Evolutionary conservation across 805 yeast genomes (phyloP).

Genomic region (Ascoidea tarda): DNA sequence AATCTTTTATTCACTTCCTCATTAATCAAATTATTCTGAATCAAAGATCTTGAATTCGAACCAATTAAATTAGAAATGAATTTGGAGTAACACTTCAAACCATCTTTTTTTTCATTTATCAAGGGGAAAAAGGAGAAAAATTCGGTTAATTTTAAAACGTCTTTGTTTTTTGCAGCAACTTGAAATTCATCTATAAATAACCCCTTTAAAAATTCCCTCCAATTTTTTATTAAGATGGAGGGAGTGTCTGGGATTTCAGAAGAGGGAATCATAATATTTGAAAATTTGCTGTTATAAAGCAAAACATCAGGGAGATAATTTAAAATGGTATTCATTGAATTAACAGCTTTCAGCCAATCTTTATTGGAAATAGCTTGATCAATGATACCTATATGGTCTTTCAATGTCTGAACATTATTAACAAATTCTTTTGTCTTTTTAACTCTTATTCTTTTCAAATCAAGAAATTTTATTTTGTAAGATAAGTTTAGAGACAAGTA

Average conservation of each 20-base stretch:
- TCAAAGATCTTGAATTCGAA: slow-evolving; percentile 43
- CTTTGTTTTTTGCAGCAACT: slow-evolving; percentile 49
- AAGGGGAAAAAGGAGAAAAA: slow-evolving; percentile 83
- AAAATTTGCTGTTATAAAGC: slow-evolving; percentile 49
- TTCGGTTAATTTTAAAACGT: slow-evolving; percentile 58
- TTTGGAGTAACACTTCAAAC: slow-evolving; percentile 68
- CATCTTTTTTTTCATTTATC: slow-evolving; percentile 56
- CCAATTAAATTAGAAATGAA: slow-evolving; percentile 80
- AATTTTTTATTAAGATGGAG: slow-evolving; percentile 32
- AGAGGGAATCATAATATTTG: slow-evolving; percentile 73
- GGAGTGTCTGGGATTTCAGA: slow-evolving; percentile 79
- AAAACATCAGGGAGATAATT: slow-evolving; percentile 36
- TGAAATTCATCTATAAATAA: slow-evolving; percentile 51
- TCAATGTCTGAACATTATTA: slow-evolving; percentile 47
- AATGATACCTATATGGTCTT: slow-evolving; percentile 49
- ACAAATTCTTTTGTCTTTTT: slow-evolving; percentile 50
- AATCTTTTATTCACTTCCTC: slow-evolving; percentile 25
- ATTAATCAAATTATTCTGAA: slow-evolving; percentile 29
- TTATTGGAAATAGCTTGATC: slow-evolving; percentile 51
- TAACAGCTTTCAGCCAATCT: slow-evolving; percentile 72
- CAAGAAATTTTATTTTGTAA: slow-evolving; percentile 52
- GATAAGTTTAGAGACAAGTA: slow-evolving; percentile 55
- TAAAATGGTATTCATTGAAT: slow-evolving; percentile 38
- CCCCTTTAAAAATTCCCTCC: slow-evolving; percentile 43
- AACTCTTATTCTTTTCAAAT: slow-evolving; percentile 55